Evolutionary conservation across 257 asterid genomes (phyloP).

Genomic region (Solanum clarkiae): DNA sequence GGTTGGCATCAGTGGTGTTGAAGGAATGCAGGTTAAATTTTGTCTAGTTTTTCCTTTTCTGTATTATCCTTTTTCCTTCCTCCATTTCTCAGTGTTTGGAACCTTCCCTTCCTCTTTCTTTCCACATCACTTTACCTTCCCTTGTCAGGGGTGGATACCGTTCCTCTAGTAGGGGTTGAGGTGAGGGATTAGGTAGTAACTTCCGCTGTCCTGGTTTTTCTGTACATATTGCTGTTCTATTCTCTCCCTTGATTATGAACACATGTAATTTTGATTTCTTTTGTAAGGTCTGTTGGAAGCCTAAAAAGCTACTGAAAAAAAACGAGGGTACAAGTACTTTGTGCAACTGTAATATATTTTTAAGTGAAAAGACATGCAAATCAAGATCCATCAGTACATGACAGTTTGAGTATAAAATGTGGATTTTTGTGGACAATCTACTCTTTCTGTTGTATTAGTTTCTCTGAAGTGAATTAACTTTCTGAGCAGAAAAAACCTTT

Average conservation of each 20-base stretch:
- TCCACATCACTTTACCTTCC: neutral
- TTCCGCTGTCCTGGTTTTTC: neutral
- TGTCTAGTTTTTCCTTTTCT: neutral
- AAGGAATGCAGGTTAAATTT: slow-evolving; percentile 85
- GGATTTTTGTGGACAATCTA: neutral
- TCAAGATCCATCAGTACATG: neutral
- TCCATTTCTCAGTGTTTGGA: neutral
- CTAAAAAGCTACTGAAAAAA: neutral
- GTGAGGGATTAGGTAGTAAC: neutral
- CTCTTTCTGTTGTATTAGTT: neutral
- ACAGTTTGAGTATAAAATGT: neutral
- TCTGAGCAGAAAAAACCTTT: neutral
- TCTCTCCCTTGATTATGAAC: neutral
- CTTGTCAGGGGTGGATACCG: neutral
- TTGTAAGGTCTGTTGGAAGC: neutral
- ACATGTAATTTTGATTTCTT: neutral
- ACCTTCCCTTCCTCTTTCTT: neutral
- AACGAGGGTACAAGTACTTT: neutral
- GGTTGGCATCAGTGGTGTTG: slow-evolving; percentile 91
- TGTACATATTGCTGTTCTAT: neutral
- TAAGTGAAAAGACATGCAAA: neutral
- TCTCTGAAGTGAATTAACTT: neutral
- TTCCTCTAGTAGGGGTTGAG: neutral
- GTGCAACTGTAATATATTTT: neutral
- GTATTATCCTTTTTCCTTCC: neutral